Conservation (phyloP, 192 early-diverging fungal species). For the Endogone sp. region DNA sequence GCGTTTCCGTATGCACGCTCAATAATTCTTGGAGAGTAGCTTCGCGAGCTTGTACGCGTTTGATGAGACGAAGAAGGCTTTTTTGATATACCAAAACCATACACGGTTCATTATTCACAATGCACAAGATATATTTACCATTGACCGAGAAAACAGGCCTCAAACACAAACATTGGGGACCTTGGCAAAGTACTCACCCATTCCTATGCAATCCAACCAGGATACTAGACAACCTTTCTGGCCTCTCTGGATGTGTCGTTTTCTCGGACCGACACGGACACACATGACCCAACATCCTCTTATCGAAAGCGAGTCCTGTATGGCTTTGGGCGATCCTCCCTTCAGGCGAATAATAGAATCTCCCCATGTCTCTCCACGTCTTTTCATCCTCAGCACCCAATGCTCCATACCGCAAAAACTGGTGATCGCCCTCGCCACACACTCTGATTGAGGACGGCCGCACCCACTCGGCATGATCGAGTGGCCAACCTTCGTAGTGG, state of each 20-base stretch:
- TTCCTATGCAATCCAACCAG: constrained; percentile 39
- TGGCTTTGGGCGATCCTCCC: constrained; percentile 32
- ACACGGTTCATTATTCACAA: too few species aligned
- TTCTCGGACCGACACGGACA: constrained; percentile 46
- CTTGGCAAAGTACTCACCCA: constrained; percentile 20
- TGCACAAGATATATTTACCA: too few species aligned
- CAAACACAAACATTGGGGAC: too few species aligned
- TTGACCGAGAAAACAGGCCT: too few species aligned
- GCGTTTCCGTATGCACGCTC: constrained; percentile 39
- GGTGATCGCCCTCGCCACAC: constrained; percentile 20
- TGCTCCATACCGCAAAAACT: constrained; percentile 35
- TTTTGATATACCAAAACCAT: too few species aligned
- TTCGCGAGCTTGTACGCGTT: constrained; percentile 41
- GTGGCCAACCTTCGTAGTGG: constrained; percentile 50
- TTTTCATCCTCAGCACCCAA: constrained; percentile 31
- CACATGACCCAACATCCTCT: constrained; percentile 41
- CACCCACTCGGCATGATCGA: constrained; percentile 48
- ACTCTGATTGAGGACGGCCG: constrained; percentile 30
- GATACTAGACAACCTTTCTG: constrained; percentile 44
- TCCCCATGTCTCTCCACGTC: constrained; percentile 41
- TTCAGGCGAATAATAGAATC: constrained; percentile 40
- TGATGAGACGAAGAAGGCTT: constrained; percentile 42
- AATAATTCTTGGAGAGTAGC: constrained; percentile 41
- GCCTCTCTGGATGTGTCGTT: constrained; percentile 45
- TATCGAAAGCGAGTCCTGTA: constrained; percentile 44